Evolutionary conservation across 192 early-diverging fungal genomes (phyloP), one percentile per base, ranked within the genome.

Genomic region (Coemansia sp.): DNA sequence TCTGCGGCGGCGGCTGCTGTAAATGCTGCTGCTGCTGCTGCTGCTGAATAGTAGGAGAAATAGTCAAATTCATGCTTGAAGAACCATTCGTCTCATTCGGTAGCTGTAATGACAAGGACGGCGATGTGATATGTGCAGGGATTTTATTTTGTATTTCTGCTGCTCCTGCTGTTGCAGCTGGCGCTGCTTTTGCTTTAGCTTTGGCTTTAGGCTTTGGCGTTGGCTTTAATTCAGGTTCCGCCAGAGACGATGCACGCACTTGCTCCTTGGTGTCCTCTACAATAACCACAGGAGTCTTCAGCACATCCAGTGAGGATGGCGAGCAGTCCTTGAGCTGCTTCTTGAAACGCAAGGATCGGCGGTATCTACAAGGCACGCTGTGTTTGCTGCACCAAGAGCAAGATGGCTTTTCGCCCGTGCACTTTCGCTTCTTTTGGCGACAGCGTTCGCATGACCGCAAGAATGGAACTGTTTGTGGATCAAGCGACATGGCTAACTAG

Each of bases 371-470:
- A 12, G 75, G 75, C 9, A 78, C 71, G 39, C 45, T 67, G 64
- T 83, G 81, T 17, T 57, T 61, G 44, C 63, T 60, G 64, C 83
- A 84, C 72, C 75, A 79, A 11, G 74, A 69, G 13, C 83, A 84
- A 20, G 77, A 72, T 3, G 83, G 83, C 51, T 71, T 72, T 2
- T 79, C 74, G 41, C 83, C 77, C 3, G 71, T 69, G 64, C 83
- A 84, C 69, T 74, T 76, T 61, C 76, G 75, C 71, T 84, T 84
- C 59, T 81, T 79, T 37, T 74, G 71, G 5, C 83, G 65, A 39
- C 83, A 84, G 22, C 77, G 69, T 74, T 84, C 83, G 61, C 83
- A 84, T 7, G 83, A 77, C 51, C 65, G 75, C 61, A 83, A 64
- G 54, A 83, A 83, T 37, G 81, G 81, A 43, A 83, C 72, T 5